phyloP scores from a whole-genome alignment of 352 stramenopile species.

The Globisporangium emineosum region DNA sequence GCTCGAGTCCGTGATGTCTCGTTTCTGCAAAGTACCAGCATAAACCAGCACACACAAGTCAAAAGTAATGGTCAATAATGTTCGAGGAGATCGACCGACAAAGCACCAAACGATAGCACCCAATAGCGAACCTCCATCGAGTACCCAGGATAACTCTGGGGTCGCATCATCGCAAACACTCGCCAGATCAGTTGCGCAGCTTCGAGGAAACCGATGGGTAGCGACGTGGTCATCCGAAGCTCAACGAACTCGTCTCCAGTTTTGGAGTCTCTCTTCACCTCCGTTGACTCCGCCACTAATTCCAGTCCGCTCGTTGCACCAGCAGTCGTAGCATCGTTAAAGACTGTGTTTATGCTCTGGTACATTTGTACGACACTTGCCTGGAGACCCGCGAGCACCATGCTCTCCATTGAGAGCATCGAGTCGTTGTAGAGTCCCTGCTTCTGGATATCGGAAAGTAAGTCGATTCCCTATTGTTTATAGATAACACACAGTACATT shows the following conservation, averaged over 20 bases:
- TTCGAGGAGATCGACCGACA: no score
- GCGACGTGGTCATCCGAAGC: neutral
- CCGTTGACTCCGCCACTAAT: neutral
- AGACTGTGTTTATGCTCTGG: conserved; percentile 1
- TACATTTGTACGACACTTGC: conserved; percentile 4
- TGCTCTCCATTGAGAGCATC: neutral
- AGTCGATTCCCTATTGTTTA: neutral
- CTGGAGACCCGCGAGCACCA: neutral
- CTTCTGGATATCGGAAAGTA: conserved; percentile 10
- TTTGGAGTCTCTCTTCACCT: neutral
- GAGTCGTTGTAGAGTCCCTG: conserved; percentile 9
- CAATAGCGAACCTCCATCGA: conserved; percentile 5
- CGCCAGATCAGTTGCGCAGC: conserved; percentile 4
- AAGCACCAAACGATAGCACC: neutral
- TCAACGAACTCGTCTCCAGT: conserved; percentile 10
- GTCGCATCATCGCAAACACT: conserved; percentile 11
- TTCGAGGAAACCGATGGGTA: conserved; percentile 9
- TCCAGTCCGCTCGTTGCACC: conserved; percentile 1
- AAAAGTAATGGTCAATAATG: no score
- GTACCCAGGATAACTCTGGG: conserved; percentile 8
- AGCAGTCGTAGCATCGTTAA: neutral
- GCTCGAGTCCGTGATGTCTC: neutral
- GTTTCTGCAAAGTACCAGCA: conserved; percentile 5
- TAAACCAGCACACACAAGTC: no score
- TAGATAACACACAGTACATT: neutral